Base-by-base conservation (phyloP, 306 rosid species). In the Prunus mume region DNA sequence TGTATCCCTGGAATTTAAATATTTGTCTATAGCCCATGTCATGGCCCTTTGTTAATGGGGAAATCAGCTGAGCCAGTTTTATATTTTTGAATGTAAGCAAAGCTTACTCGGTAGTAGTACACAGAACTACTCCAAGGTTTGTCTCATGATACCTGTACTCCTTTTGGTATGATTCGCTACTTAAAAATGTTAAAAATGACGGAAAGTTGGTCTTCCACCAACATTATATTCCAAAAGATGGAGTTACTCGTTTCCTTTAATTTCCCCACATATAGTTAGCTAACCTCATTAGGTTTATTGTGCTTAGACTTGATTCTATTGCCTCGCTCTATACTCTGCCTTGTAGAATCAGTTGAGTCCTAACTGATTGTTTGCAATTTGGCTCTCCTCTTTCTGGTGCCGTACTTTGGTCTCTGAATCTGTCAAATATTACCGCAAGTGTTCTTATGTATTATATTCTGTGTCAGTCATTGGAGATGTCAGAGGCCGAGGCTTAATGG, bases 401-500 rank as follows among this genome's bases (percentile, higher is more conserved):
- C 24, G 1, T 18, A 49, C 25, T 27, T 27, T 20, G 15, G 14
- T 4, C 46, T 17, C 11, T 30, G 25, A 9, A 76, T 54, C 52
- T 18, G 67, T 12, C 19, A 19, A 12, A 49, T 15, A 18, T 41
- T 79, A 17, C 5, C 11, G 14, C 24, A 9, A 32, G 51, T 43
- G 56, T 82, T 30, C 69, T 51, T 74, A 65, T 58, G 50, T 71
- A 61, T 68, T 32, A 82, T 76, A 27, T 80, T 13, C 71, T 75
- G 71, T 83, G 51, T 22, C 83, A 94, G 94, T 94, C 79, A 88
- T 90, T 57, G 97, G 98, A 76, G 88, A 91, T 86, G 93, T 94
- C 67, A 84, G 97, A 77, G 97, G 96, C 79, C 85, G 90, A 61
- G 97, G 97, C 71, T 88, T 93, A 34, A 93, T 93, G 97, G 85